phyloP scores from a whole-genome alignment of 2,329 filamentous ascomycete species.

The Trichoderma lentiforme region DNA sequence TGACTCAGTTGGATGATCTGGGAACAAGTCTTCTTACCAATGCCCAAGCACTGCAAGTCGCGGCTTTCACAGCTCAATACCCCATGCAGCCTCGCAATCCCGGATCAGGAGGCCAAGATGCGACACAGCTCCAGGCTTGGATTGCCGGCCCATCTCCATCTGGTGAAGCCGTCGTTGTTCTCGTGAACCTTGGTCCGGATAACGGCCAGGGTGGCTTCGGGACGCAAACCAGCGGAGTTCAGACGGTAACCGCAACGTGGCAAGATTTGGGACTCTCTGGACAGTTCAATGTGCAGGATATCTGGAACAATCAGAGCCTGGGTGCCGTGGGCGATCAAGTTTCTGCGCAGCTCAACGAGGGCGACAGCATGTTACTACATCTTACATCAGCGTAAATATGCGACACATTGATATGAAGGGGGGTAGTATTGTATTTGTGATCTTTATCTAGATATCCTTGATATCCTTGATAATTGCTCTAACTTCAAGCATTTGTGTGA shows the following conservation, averaged over 20 bases:
- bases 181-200: constrained; percentile 22
- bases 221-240: constrained; percentile 5
- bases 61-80: constrained; percentile 21
- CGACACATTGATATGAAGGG: neutral
- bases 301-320: constrained; percentile 19
- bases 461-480: neutral
- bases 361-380: neutral
- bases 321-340: neutral
- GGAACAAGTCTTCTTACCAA: constrained; percentile 20
- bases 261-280: constrained; percentile 18
- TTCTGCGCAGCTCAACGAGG: constrained; percentile 4
- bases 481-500: neutral
- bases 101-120: constrained; percentile 18
- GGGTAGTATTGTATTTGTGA: neutral
- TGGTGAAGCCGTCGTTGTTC: constrained; percentile 19
- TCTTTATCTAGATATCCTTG: neutral
- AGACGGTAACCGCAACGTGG: constrained; percentile 21
- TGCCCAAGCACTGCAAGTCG: constrained; percentile 15
- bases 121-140: constrained; percentile 23
- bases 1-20: constrained; percentile 18
- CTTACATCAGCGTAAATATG: neutral
- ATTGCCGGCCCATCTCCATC: constrained; percentile 19
- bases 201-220: constrained; percentile 22
- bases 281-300: constrained; percentile 12
- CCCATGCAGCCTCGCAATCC: constrained; percentile 22